A percentile compares a stretch with the other conserved stretches of the same genome.
Conservation (phyloP, 2,329 filamentous ascomycete genomes). For the Torrubiella hemipterigena region DNA sequence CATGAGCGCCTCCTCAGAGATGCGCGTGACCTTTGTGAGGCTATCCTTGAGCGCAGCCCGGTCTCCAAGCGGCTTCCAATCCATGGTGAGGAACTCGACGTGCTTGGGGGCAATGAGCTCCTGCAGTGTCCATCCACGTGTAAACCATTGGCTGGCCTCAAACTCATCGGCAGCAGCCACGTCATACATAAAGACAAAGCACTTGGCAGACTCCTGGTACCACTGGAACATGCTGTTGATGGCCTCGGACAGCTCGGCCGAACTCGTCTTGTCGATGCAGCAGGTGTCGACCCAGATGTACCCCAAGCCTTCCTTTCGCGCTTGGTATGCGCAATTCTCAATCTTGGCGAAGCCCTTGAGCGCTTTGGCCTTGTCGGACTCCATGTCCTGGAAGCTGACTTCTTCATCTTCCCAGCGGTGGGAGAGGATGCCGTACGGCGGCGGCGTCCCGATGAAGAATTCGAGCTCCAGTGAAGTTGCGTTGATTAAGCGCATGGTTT, state of each 20-base stretch:
- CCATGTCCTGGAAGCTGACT: constrained; percentile 13
- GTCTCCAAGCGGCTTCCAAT: constrained; percentile 12
- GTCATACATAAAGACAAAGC: constrained; percentile 12
- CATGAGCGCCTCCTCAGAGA: constrained; percentile 5
- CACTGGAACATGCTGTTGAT: constrained; percentile 15
- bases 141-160: constrained; percentile 12
- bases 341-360: constrained; percentile 12
- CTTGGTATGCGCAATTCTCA: constrained; percentile 7
- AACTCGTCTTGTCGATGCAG: constrained; percentile 16
- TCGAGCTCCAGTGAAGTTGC: constrained; percentile 9
- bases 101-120: constrained; percentile 13
- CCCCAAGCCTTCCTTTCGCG: constrained; percentile 6
- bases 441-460: constrained; percentile 7
- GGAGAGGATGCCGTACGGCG: constrained; percentile 17
- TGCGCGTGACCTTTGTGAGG: constrained; percentile 9
- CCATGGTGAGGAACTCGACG: constrained; percentile 12
- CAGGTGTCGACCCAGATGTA: constrained; percentile 17
- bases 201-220: constrained; percentile 11
- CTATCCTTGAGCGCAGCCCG: constrained; percentile 7
- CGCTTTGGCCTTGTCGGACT: too few relatives aligned
- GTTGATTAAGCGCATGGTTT: constrained; percentile 14
- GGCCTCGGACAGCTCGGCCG: constrained; percentile 14
- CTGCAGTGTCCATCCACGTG: constrained; percentile 15
- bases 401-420: constrained; percentile 18
- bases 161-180: constrained; percentile 5